Evolutionary conservation across 176 grass and related monocot genomes (phyloP), one percentile per base, ranked within the genome.

Genomic region (Carex littledalei): DNA sequence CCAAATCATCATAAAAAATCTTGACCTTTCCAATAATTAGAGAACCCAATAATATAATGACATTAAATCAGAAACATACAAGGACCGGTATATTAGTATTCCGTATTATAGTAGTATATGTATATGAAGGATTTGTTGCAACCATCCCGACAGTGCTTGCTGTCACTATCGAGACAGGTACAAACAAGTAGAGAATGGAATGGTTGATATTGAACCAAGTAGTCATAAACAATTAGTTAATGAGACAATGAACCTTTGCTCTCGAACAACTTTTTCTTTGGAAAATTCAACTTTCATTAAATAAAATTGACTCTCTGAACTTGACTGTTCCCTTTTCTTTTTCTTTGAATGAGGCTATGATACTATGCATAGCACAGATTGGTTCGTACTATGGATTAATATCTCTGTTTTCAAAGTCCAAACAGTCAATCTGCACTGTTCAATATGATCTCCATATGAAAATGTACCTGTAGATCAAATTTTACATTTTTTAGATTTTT

Each of bases 121-220:
- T 24, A 76, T 26, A 53, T 24, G 12, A 54, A 32, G 12, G 12
- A 71, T 16, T 56, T 78, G 47, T 17, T 32, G 50, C 24, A 3
- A 54, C 24, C 14, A 6, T 12, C 13, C 14, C 13, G 50, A 78
- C 74, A 78, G 49, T 8, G 45, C 13, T 55, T 56, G 9, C 32
- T 78, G 13, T 78, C 74, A 32, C 4, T 50, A 78, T 31, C 18
- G 74, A 56, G 50, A 56, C 50, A 29, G 47, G 11, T 54, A 16
- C 20, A 17, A 78, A 78, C 12, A 55, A 55, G 14, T 14, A 18
- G 14, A 78, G 14, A 56, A 56, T 2, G 56, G 24, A 78, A 78
- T 55, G 73, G 73, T 78, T 55, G 21, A 2, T 55, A 56, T 78
- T 55, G 74, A 55, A 56, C 74, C 74, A 56, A 78, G 74, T 56